Percentiles rank a stretch among this genome's conserved stretches.
Conservation (phyloP, 306 rosid genomes). For the Cucumis hystrix region DNA sequence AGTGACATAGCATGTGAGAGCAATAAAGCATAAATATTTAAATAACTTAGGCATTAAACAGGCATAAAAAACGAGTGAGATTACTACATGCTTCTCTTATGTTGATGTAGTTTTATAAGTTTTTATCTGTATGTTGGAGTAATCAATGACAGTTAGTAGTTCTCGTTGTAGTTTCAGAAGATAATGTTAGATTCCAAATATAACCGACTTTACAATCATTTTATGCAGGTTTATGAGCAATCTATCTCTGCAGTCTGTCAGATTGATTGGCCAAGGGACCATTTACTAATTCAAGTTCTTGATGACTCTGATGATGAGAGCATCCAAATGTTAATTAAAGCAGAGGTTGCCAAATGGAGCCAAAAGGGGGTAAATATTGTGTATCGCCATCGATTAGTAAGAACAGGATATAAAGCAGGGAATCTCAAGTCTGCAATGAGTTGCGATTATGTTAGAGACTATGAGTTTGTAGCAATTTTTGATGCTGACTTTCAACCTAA, state of each 20-base stretch:
- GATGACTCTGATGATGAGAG: constrained; percentile 85
- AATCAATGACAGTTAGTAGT: neutral
- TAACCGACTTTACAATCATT: constrained; percentile 3
- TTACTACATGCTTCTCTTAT: neutral
- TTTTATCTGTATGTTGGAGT: neutral
- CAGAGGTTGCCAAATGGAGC: constrained; percentile 70
- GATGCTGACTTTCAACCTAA: constrained; percentile 97
- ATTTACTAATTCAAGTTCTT: constrained; percentile 78
- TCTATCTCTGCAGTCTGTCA: constrained; percentile 88
- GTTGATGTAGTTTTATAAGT: neutral
- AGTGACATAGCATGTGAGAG: neutral
- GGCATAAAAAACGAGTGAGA: neutral
- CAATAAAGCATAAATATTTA: neutral
- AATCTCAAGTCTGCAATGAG: constrained; percentile 94
- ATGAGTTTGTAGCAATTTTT: constrained; percentile 88
- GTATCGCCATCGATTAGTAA: constrained; percentile 66
- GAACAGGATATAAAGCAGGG: constrained; percentile 98
- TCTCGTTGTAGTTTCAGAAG: neutral
- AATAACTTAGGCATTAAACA: neutral
- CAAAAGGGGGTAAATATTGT: constrained; percentile 70
- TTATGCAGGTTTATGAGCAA: constrained; percentile 81
- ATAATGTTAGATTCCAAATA: neutral
- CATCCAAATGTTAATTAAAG: constrained; percentile 64
- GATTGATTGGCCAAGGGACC: constrained; percentile 86
- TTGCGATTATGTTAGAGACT: constrained; percentile 73